Evolutionary conservation across 192 early-diverging fungal genomes (phyloP).

Genomic region (Entomortierella chlamydospora): DNA sequence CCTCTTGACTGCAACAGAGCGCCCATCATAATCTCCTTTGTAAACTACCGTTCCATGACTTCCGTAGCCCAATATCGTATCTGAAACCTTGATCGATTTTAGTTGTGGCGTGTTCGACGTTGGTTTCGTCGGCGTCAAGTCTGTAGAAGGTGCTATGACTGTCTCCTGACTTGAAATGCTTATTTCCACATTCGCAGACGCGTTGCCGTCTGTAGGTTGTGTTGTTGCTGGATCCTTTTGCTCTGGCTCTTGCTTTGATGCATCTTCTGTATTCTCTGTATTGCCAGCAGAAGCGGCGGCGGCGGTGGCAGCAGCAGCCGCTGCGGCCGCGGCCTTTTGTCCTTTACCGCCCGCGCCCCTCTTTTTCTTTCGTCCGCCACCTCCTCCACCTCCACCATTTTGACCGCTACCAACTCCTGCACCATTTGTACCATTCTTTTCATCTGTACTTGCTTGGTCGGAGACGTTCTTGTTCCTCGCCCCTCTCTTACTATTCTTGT

Average conservation of each 20-base stretch:
- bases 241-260: background rate
- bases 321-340: constrained; percentile 21
- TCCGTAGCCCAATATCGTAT: constrained; percentile 85
- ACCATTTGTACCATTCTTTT: constrained; percentile 12
- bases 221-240: background rate
- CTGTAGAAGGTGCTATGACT: background rate
- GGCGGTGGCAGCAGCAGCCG: constrained; percentile 9
- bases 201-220: background rate
- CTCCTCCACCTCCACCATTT: constrained; percentile 17
- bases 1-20: constrained; percentile 94
- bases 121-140: constrained; percentile 18
- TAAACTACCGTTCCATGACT: constrained; percentile 98
- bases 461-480: background rate
- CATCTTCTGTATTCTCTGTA: background rate
- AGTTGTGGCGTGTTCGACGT: constrained; percentile 52
- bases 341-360: constrained; percentile 48
- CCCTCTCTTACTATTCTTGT: constrained; percentile 11
- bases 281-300: background rate
- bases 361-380: constrained; percentile 44
- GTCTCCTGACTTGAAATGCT: background rate
- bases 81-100: constrained; percentile 68
- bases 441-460: constrained; percentile 3
- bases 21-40: constrained; percentile 91
- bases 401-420: constrained; percentile 1
- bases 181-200: background rate